Evolutionary conservation across 2,329 filamentous ascomycete genomes (phyloP), one percentile per base, ranked within the genome.

Genomic region (Penicillium brevicompactum): DNA sequence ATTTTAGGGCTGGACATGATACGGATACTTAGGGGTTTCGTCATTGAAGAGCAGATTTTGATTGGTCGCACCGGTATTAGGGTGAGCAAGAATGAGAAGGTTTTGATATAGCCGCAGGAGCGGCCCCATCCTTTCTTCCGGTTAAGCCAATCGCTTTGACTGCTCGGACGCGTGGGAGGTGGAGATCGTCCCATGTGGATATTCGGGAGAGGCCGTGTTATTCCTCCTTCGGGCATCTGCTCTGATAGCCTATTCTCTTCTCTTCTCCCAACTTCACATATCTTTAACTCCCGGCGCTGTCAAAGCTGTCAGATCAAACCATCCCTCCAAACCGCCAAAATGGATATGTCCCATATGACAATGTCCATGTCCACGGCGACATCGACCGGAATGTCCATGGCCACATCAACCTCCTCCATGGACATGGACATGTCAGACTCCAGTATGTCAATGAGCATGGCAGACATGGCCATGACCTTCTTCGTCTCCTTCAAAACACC

Each of bases 401-500:
- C 58, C 10, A 56, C 57, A 27, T 51, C 51, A 11, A 59, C 56
- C 7, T 51, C 52, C 13, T 44, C 58, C 2, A 24, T 51, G 24
- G 24, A 27, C 37, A 37, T 40, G 47, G 44, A 43, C 16, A 54
- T 54, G 50, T 31, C 24, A 30, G 34, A 30, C 16, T 48, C 49
- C 7, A 49, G 51, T 5, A 60, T 53, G 53, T 49, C 47, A 18
- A 58, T 64, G 62, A 56, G 47, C 32, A 66, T 66, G 63, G 55
- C 62, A 6, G 57, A 60, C 8, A 66, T 66, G 63, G 45, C 56
- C 31, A 66, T 66, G 63, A 59, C 57, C 27, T 66, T 66, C 51
- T 87, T 88, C 67, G 83, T 79, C 57, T 78, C 78, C 50, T 82
- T 82, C 46, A 75, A 70, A 51, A 89, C 86, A 1, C 79, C 87